Base-by-base conservation (phyloP, 305 asterid genomes). In the Fraxinus baroniana region DNA sequence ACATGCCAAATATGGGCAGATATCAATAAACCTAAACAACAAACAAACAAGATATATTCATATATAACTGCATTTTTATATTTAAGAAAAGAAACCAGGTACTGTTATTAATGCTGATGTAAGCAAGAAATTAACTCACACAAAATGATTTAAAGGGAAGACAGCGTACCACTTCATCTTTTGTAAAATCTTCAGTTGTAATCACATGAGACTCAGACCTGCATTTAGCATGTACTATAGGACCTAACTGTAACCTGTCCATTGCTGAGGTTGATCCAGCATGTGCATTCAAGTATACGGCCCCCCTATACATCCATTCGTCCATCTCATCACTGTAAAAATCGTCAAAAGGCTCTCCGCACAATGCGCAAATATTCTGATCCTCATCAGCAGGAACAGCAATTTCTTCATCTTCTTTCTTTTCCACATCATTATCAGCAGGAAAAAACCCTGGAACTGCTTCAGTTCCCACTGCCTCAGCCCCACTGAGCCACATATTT, bases 231-330 rank as follows among this genome's bases (percentile, higher is more conserved):
- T 95, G 99, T 75, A 95, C 94, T 80, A 95, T 95, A 33, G 95
- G 97, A 66, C 99, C 98, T 62, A 95, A 89, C 86, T 84, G 91
- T 41, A 97, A 93, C 90, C 91, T 90, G 78, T 94, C 97, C 90
- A 93, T 89, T 79, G 94, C 98, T 32, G 87, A 86, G 9, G 90
- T 85, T 68, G 88, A 79, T 64, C 90, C 97, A 85, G 83, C 83
- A 0, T 97, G 95, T 60, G 92, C 93, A 83, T 94, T 83, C 97
- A 94, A 86, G 85, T 95, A 95, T 18, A 91, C 92, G 35, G 98
- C 98, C 46, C 97, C 99, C 87, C 83, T 95, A 78, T 94, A 95
- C 99, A 95, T 95, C 99, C 99, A 95, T 83, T 94, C 98, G 57
- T 95, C 99, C 77, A 89, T 86, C 81, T 95, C 99, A 77, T 95